Conservation (phyloP, 148 eudicot genomes). For the Arctostaphylos glauca region DNA sequence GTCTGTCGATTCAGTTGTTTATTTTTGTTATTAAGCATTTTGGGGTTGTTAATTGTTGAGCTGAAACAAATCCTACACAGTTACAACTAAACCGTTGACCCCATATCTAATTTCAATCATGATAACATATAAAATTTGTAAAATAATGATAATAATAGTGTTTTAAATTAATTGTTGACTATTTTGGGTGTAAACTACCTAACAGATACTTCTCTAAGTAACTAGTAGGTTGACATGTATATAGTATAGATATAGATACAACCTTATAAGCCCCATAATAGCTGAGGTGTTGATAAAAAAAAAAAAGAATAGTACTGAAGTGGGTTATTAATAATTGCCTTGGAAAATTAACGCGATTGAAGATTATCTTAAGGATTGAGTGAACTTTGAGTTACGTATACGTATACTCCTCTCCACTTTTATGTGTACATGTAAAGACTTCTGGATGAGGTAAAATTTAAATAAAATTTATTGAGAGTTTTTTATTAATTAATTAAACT, state of each 20-base stretch:
- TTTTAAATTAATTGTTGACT: constrained; percentile 9
- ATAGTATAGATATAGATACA: not conserved
- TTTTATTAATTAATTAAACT: too few relatives aligned
- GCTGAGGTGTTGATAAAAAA: not conserved
- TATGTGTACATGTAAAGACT: too few relatives aligned
- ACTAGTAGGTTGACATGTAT: constrained; percentile 1
- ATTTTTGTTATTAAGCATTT: not conserved
- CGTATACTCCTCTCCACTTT: too few relatives aligned
- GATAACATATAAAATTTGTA: not conserved
- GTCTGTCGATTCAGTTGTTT: not conserved
- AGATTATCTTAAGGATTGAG: too few relatives aligned
- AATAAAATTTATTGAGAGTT: too few relatives aligned
- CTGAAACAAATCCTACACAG: not conserved
- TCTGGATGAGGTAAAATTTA: too few relatives aligned
- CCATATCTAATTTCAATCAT: not conserved
- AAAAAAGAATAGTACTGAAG: too few relatives aligned
- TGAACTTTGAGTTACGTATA: too few relatives aligned
- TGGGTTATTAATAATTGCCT: not conserved
- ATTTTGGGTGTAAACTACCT: not conserved
- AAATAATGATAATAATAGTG: not conserved
- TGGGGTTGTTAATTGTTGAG: not conserved
- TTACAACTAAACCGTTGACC: not conserved
- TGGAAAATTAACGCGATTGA: not conserved
- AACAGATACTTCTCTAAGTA: not conserved
- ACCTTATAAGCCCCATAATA: not conserved